Conservation (phyloP, 2,329 filamentous ascomycete species). For the Ophiobolus disseminans region DNA sequence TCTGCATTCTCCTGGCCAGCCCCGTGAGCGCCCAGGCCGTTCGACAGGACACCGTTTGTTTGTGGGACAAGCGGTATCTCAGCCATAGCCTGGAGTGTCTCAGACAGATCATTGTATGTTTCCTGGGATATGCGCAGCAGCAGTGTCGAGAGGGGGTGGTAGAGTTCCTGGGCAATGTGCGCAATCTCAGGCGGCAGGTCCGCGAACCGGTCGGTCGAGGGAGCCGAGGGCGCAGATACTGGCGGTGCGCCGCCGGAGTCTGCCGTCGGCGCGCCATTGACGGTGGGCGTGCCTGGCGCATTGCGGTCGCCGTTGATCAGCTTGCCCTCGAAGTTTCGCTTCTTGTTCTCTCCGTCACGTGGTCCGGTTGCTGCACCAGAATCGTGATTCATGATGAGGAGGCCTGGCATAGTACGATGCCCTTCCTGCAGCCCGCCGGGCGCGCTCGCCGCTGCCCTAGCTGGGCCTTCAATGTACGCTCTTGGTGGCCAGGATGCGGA, state of each 20-base stretch:
- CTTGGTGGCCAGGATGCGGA: not conserved
- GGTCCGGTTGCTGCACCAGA: conserved; percentile 41
- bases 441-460: conserved; percentile 43
- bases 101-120: conserved; percentile 78
- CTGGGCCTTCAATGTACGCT: no score
- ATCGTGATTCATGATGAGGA: conserved; percentile 57
- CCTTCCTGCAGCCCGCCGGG: conserved; percentile 36
- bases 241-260: conserved; percentile 3
- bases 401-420: conserved; percentile 56
- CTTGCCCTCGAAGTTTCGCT: conserved; percentile 39
- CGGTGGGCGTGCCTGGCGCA: conserved; percentile 13
- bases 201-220: conserved; percentile 27
- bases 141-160: conserved; percentile 76
- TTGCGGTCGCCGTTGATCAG: conserved; percentile 39
- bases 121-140: conserved; percentile 81
- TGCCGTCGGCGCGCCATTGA: conserved; percentile 12
- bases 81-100: conserved; percentile 73
- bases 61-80: conserved; percentile 67
- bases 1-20: conserved; percentile 40
- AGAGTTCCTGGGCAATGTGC: conserved; percentile 75
- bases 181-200: conserved; percentile 60
- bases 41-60: conserved; percentile 54
- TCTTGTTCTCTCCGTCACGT: conserved; percentile 40
- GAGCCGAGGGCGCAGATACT: conserved; percentile 9
- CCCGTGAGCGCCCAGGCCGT: conserved; percentile 44